phyloP scores from a whole-genome alignment of 257 asterid genomes.

The Thymus quinquecostatus region DNA sequence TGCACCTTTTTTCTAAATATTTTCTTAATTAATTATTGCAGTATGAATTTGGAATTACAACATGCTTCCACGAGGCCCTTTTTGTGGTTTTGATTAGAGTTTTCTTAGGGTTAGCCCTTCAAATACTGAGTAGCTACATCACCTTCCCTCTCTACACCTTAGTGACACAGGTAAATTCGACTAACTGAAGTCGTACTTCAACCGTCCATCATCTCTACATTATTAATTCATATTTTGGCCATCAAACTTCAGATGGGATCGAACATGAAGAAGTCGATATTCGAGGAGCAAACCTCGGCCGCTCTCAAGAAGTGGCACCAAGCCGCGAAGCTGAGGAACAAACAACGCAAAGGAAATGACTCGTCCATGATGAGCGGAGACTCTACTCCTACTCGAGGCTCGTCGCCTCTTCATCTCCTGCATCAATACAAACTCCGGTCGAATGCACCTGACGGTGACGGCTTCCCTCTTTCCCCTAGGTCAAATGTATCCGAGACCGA shows the following conservation, averaged over 20 bases:
- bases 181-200: not conserved
- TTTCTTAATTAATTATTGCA: conserved; percentile 32
- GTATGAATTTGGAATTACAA: conserved; percentile 62
- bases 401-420: conserved; percentile 61
- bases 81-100: conserved; percentile 47
- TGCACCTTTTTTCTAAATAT: not conserved
- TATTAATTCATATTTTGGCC: no score
- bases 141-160: conserved; percentile 71
- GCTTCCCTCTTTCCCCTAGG: conserved; percentile 36
- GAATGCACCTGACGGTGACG: conserved; percentile 34
- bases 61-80: conserved; percentile 64
- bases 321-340: conserved; percentile 55
- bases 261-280: conserved; percentile 61
- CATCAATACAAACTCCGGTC: conserved; percentile 46
- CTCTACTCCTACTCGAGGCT: conserved; percentile 39
- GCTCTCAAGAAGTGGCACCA: conserved; percentile 67
- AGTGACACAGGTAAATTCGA: conserved; percentile 55
- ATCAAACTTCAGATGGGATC: conserved; percentile 57
- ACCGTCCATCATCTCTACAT: no score
- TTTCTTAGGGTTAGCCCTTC: conserved; percentile 57
- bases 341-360: conserved; percentile 34
- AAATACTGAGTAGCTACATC: conserved; percentile 61
- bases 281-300: conserved; percentile 70
- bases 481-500: conserved; percentile 48
- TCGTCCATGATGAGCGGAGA: conserved; percentile 40